Base-by-base conservation (phyloP, 306 rosid genomes). In the Herpetospermum pedunculosum region DNA sequence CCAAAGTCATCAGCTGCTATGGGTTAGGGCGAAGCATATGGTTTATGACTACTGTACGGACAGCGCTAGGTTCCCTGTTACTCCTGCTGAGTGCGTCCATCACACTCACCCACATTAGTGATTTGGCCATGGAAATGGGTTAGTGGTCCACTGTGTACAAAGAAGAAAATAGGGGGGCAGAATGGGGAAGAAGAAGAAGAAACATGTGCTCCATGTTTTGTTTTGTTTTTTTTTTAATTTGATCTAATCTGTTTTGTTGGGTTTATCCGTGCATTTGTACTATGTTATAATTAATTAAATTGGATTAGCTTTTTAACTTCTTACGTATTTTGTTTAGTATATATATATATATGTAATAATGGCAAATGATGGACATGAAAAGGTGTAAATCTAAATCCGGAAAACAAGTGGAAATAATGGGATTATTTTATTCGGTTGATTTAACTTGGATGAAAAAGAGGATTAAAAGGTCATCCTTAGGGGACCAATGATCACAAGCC, bases 11-110 rank as follows among this genome's bases (percentile, higher is more conserved):
- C 97, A 94, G 85, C 95, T 94, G 2, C 29, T 81, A 67, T 94
- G 99, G 97, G 99, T 94, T 32, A 75, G 83, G 69, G 96, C 96
- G 5, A 89, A 89, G 55, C 96, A 94, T 74, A 87, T 94, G 97
- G 88, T 89, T 0, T 94, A 94, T 72, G 99, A 94, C 79, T 94
- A 94, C 65, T 94, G 99, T 65, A 21, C 87, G 10, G 99, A 94
- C 65, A 58, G 75, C 1, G 80, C 92, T 44, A 80, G 99, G 84
- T 94, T 94, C 73, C 90, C 97, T 0, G 84, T 74, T 4, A 72
- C 68, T 2, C 99, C 99, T 0, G 76, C 78, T 0, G 99, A 94
- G 82, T 94, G 99, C 77, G 85, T 85, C 14, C 97, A 87, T 59
- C 97, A 88, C 75, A 28, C 21, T 9, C 77, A 74, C 63, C 77